A percentile compares a stretch with the other conserved stretches of the same genome.
phyloP scores from a whole-genome alignment of 306 rosid species.

The Bauhinia variegata region DNA sequence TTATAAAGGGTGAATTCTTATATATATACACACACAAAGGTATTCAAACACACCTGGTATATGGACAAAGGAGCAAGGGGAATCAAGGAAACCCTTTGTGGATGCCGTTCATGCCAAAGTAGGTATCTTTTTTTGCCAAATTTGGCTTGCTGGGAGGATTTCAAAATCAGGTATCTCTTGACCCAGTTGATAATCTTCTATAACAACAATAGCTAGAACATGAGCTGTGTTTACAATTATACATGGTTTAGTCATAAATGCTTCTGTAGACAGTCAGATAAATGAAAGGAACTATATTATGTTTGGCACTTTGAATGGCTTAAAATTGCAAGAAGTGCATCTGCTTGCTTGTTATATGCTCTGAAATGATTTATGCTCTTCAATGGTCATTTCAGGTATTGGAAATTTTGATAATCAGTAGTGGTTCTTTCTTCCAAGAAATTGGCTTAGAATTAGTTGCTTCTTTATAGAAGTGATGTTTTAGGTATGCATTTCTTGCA shows the following conservation, averaged over 20 bases:
- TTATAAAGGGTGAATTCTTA: background rate
- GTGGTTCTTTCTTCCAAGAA: no score
- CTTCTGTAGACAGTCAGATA: no score
- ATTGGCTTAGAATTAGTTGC: no score
- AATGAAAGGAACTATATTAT: no score
- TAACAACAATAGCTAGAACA: background rate
- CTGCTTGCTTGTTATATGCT: no score
- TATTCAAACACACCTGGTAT: constrained; percentile 39
- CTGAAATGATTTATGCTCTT: no score
- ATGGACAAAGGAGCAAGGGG: constrained; percentile 60
- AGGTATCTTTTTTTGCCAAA: constrained; percentile 53
- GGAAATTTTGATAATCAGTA: no score
- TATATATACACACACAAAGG: constrained; percentile 20
- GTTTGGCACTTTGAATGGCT: background rate
- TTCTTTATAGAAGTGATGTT: no score
- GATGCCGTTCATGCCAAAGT: constrained; percentile 60
- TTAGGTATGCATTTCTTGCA: no score
- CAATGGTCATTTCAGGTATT: no score
- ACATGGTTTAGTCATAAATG: background rate
- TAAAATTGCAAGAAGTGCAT: background rate
- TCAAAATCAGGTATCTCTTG: constrained; percentile 40
- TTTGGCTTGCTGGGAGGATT: constrained; percentile 50
- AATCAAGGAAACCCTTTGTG: constrained; percentile 58
- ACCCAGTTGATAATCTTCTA: background rate
- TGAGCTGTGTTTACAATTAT: background rate